Base-by-base conservation (phyloP, 1,139 yeast genomes). In the Debaryomyces robertsiae region DNA sequence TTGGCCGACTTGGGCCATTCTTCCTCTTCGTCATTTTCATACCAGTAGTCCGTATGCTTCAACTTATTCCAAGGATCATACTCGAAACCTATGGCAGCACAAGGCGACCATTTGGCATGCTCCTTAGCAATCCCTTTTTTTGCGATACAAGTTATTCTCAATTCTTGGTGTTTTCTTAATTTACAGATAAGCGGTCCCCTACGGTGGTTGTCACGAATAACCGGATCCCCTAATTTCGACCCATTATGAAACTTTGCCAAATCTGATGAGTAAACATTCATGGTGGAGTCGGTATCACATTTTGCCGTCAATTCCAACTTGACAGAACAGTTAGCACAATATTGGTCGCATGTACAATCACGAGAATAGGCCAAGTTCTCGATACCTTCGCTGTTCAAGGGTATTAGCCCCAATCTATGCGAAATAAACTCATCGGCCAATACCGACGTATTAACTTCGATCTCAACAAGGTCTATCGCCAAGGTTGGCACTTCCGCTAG, bases 1-100 rank as follows among this genome's bases (percentile, higher is more conserved):
- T 94, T 93, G 49, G 79, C 80, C 36, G 90, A 80, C 51, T 76
- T 79, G 31, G 97, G 97, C 99, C 99, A 93, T 69, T 93, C 99
- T 35, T 76, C 79, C 32, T 80, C 89, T 27, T 88, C 84, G 58
- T 83, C 87, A 47, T 83, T 94, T 65, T 93, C 98, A 61, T 84
- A 89, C 99, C 99, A 93, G 59, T 79, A 87, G 54, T 90, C 96
- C 0, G 98, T 93, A 61, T 93, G 98, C 57, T 85, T 84, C 53
- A 94, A 75, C 67, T 93, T 94, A 65, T 93, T 93, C 95, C 96
- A 93, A n/a, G 99, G 99, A 60, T 93, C 99, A 58, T 93, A 93
- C 65, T 93, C 99, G 57, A 93, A 93, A 17, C 95, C 98, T 42
- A 94, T 78, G n/a, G 98, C 98, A 0, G 97, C 79, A 53, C 95